Base-by-base conservation (phyloP, 2,329 filamentous ascomycete species). In the Orbilia brochopaga region DNA sequence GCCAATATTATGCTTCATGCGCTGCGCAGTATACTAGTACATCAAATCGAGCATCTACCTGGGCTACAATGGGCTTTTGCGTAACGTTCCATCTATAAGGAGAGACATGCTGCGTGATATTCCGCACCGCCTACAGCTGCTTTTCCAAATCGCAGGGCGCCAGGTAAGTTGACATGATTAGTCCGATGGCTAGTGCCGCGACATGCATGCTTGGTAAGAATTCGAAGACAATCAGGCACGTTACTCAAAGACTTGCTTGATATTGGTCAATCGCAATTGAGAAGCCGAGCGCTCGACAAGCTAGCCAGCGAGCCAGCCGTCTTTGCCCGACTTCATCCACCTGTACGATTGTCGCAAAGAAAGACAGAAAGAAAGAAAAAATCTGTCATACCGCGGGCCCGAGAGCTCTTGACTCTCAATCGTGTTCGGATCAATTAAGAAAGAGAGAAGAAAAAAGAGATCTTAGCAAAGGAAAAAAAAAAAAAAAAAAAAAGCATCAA, bases 211-310 rank as follows among this genome's bases (percentile, higher is more conserved):
- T 46, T 46, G 32, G 55, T 37, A 57, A 59, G 46, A 37, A 42
- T 21, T 23, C 35, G 44, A 42, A 60, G 59, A 54, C 50, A 60
- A 30, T 27, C 59, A 60, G 50, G 30, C 54, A 57, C n/a, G 64
- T 69, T 69, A 62, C 64, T 58, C 44, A 59, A 69, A 21, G n/a
- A n/a, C n/a, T n/a, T n/a, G 23, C 46, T 19, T 35, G 21, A 48
- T 19, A 35, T 17, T 40, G 6, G n/a, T 19, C 40, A 23, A 37
- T 37, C 19, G 27, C 44, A 35, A 21, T n/a, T 37, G 37, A 56
- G 10, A 37, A 24, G 50, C 24, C 40, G 17, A n/a, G 17, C 5
- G 40, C 40, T n/a, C 4, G n/a, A 27, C 24, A 27, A 50, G 21
- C n/a, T 35, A 27, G 59, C 59, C 61, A 57, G 42, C 11, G 60